Evolutionary conservation across 2,329 filamentous ascomycete species (phyloP), one percentile per base, ranked within the genome.

Genomic region (Metarhizium brunneum): DNA sequence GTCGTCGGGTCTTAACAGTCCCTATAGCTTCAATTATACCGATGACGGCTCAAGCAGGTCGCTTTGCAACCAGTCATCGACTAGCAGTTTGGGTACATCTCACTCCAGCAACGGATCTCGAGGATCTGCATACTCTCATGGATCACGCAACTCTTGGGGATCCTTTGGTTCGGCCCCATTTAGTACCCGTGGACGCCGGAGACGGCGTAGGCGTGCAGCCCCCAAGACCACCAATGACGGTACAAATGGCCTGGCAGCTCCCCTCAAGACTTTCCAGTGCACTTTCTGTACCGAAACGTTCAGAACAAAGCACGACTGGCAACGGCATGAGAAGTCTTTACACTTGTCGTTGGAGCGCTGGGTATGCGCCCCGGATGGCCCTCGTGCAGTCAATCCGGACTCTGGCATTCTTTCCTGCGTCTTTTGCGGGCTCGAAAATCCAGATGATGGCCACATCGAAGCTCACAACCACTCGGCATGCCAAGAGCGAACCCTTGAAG

Each of bases 221-320:
- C 65, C 68, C 11, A 73, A 72, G 60, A 64, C 65, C 13, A 59
- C 59, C 1, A 71, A 73, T 1, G 73, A 75, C 14, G 47, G 54
- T 30, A 66, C 65, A 50, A 66, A 65, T 0, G 60, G 65, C 7
- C 67, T 78, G 2, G 61, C 63, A 11, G 69, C 70, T 3, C 78
- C 77, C 2, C 70, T 78, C 56, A 82, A 81, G 63, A 81, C 80
- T 2, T 84, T 80, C 67, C 83, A 86, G 67, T 86, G 83, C 67
- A 86, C 83, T 59, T 86, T 86, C 73, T 86, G 83, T 66, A 85
- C 83, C 6, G 82, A 86, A 60, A 84, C 81, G 0, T 86, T 86
- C 68, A 75, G 82, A 60, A 85, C 83, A 3, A 86, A 86, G 65
- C 82, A 86, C 62, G 83, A 86, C 67, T 86, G 83, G 83, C 82